Percentiles rank a stretch among this genome's conserved stretches.
phyloP scores from a whole-genome alignment of 129 eudicot genomes.

The Flaveria robusta region DNA sequence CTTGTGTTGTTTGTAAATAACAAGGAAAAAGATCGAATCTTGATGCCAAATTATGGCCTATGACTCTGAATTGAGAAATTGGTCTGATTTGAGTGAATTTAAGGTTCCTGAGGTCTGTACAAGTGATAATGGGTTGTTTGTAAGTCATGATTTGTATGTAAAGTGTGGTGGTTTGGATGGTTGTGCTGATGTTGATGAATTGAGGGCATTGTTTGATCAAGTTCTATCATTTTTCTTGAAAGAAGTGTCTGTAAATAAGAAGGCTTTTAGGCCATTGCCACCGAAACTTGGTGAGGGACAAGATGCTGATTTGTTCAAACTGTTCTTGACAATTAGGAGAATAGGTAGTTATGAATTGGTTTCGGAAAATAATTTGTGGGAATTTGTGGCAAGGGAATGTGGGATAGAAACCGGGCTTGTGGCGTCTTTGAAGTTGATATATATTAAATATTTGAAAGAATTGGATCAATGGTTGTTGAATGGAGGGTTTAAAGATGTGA shows the following conservation, averaged over 20 bases:
- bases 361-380: conserved; percentile 65
- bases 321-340: conserved; percentile 64
- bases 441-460: conserved; percentile 64
- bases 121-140: conserved; percentile 30
- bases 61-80: conserved; percentile 46
- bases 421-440: conserved; percentile 59
- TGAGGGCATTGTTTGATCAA: conserved; percentile 71
- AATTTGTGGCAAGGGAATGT: conserved; percentile 64
- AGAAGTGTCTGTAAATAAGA: conserved; percentile 47
- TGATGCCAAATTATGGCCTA: conserved; percentile 56
- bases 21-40: conserved; percentile 26
- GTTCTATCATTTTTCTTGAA: conserved; percentile 55
- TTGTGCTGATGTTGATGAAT: conserved; percentile 40
- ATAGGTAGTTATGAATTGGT: conserved; percentile 70
- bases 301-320: conserved; percentile 65
- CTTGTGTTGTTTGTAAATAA: conserved; percentile 25
- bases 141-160: conserved; percentile 34
- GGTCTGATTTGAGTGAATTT: conserved; percentile 31
- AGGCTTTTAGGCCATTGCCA: conserved; percentile 58
- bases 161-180: conserved; percentile 39
- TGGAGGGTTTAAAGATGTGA: conserved; percentile 37
- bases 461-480: conserved; percentile 64
- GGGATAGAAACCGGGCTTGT: conserved; percentile 41
- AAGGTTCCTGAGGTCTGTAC: conserved; percentile 36
- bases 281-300: conserved; percentile 67